Evolutionary conservation across 2,329 filamentous ascomycete species (phyloP).

Genomic region (Colletotrichum endophyticum): DNA sequence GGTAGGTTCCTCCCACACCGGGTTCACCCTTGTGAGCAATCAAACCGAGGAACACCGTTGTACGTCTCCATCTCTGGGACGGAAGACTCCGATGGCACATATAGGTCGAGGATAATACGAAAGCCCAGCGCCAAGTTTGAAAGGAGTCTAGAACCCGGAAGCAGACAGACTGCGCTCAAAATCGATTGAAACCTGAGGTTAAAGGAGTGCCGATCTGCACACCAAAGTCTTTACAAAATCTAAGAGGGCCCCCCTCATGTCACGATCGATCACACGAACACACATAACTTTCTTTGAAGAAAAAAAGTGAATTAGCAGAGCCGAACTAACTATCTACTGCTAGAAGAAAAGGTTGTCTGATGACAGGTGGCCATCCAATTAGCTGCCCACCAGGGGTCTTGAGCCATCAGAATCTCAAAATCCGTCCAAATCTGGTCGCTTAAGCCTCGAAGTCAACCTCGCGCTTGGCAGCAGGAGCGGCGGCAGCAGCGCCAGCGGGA

Average conservation of each 20-base stretch:
- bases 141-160: background rate
- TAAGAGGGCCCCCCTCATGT: background rate
- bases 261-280: background rate
- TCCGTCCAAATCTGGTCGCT: background rate
- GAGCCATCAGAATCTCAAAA: background rate
- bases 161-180: background rate
- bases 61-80: background rate
- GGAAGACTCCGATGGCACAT: background rate
- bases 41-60: background rate
- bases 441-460: background rate
- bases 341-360: background rate
- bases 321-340: background rate
- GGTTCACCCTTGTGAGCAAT: background rate
- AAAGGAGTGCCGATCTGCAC: background rate
- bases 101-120: background rate
- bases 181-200: background rate
- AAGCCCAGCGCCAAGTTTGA: background rate
- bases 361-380: background rate
- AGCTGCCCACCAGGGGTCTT: constrained; percentile 1
- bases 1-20: background rate
- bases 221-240: background rate
- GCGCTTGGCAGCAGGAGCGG: constrained; percentile 12
- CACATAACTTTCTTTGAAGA: background rate
- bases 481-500: constrained; percentile 2
- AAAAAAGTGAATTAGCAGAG: background rate